A percentile compares a stretch with the other conserved stretches of the same genome.
Conservation (phyloP, 2,329 filamentous ascomycete species). For the Graphilbum fragrans region DNA sequence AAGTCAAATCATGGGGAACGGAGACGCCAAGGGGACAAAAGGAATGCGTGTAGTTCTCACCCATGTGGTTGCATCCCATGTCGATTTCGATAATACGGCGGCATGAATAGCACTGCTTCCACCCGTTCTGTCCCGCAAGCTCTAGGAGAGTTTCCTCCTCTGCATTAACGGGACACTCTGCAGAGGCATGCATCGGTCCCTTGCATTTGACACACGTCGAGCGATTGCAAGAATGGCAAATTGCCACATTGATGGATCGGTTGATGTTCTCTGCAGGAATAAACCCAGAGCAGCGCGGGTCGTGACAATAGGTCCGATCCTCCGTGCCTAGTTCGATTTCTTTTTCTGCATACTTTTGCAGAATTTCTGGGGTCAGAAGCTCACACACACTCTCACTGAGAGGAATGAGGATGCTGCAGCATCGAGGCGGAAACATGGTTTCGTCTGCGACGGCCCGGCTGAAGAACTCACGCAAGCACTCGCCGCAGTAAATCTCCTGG, state of each 20-base stretch:
- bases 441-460: conserved; percentile 29
- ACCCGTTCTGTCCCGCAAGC: conserved; percentile 26
- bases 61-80: conserved; percentile 40
- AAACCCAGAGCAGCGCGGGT: conserved; percentile 28
- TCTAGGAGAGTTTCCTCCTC: conserved; percentile 23
- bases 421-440: conserved; percentile 37
- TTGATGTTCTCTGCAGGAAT: conserved; percentile 17
- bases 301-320: conserved; percentile 37
- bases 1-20: too few relatives aligned
- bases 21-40: too few relatives aligned
- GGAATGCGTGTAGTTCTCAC: conserved; percentile 20
- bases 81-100: conserved; percentile 30
- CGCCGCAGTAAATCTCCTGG: conserved; percentile 34
- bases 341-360: conserved; percentile 25
- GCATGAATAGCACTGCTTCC: conserved; percentile 35
- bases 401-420: conserved; percentile 30
- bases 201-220: conserved; percentile 39
- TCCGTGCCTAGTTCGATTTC: conserved; percentile 30
- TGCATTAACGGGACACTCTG: conserved; percentile 30
- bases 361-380: conserved; percentile 22
- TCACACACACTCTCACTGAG: conserved; percentile 14
- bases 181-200: conserved; percentile 20
- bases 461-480: conserved; percentile 33
- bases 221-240: conserved; percentile 24
- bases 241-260: conserved; percentile 19